Conservation (phyloP, 805 yeast species). For the Saccharomycopsis vini region DNA sequence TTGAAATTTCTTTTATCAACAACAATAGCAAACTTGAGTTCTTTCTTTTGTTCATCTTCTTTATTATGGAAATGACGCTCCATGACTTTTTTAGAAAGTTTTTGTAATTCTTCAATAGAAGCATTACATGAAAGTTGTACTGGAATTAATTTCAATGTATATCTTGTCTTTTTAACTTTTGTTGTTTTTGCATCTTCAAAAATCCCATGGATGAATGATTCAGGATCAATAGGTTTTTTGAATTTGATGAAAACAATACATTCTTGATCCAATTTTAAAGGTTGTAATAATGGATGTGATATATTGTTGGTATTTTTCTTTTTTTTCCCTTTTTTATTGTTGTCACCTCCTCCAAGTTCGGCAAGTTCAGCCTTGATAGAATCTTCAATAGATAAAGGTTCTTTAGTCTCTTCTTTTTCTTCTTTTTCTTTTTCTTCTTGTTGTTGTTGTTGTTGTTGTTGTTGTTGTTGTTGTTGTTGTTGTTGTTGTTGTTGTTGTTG, state of each 20-base stretch:
- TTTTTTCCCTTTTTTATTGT: constrained; percentile 40
- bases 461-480: too few relatives aligned
- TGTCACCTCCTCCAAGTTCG: constrained; percentile 36
- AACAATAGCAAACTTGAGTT: constrained; percentile 63
- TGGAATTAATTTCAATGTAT: constrained; percentile 74
- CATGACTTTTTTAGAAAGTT: constrained; percentile 51
- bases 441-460: constrained; percentile 17
- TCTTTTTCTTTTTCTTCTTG: constrained; percentile 18
- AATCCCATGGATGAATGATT: constrained; percentile 50
- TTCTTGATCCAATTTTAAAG: constrained; percentile 64
- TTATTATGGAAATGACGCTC: constrained; percentile 57
- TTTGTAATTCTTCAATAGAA: constrained; percentile 54
- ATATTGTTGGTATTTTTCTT: constrained; percentile 22
- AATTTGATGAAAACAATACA: constrained; percentile 82
- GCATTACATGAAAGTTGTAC: constrained; percentile 69
- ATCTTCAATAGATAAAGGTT: constrained; percentile 61
- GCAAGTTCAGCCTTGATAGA: constrained; percentile 63
- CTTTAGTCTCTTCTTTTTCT: constrained; percentile 25
- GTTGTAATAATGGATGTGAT: constrained; percentile 44
- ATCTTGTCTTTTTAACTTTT: constrained; percentile 52
- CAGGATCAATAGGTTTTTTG: constrained; percentile 73
- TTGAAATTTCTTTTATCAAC: constrained; percentile 73
- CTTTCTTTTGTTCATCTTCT: constrained; percentile 29
- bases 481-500: too few relatives aligned
- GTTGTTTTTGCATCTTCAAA: constrained; percentile 51